A percentile compares a stretch with the other conserved stretches of the same genome.
phyloP scores from a whole-genome alignment of 169 alveolate genomes.

The Plasmodium sp. region DNA sequence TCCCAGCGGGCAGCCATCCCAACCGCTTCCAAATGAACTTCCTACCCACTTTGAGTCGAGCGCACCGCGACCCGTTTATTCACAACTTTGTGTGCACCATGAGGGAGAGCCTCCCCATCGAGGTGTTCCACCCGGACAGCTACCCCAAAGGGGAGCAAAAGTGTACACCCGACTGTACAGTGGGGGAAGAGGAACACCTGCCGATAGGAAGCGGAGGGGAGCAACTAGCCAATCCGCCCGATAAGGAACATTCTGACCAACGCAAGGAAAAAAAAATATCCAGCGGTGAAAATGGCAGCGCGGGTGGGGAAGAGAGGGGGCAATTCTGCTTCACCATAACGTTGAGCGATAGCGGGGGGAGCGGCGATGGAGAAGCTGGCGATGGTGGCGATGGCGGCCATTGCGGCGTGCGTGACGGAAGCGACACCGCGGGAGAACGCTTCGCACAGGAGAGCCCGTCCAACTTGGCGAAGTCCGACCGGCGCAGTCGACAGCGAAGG shows the following conservation, averaged over 20 bases:
- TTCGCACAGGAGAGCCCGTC: neutral
- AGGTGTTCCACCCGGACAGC: neutral
- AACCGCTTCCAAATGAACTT: neutral
- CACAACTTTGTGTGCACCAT: constrained; percentile 5
- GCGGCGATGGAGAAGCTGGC: neutral
- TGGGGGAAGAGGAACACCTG: neutral
- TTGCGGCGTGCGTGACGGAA: neutral
- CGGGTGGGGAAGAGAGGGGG: constrained; percentile 1
- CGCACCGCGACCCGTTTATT: constrained; percentile 8
- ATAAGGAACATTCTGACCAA: neutral
- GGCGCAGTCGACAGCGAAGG: neutral
- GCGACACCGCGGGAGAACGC: neutral
- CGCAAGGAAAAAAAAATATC: neutral
- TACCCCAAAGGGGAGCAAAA: neutral
- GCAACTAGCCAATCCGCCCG: neutral
- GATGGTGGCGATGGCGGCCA: neutral
- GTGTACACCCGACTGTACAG: neutral
- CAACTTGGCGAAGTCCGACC: neutral
- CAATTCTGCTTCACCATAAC: constrained; percentile 23
- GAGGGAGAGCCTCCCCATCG: neutral
- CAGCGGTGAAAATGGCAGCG: neutral
- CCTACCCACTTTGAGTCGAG: neutral
- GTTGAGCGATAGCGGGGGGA: neutral
- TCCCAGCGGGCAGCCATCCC: neutral
- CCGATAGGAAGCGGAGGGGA: neutral